Evolutionary conservation across 2,329 filamentous ascomycete genomes (phyloP).

Genomic region (Alternaria sp.): DNA sequence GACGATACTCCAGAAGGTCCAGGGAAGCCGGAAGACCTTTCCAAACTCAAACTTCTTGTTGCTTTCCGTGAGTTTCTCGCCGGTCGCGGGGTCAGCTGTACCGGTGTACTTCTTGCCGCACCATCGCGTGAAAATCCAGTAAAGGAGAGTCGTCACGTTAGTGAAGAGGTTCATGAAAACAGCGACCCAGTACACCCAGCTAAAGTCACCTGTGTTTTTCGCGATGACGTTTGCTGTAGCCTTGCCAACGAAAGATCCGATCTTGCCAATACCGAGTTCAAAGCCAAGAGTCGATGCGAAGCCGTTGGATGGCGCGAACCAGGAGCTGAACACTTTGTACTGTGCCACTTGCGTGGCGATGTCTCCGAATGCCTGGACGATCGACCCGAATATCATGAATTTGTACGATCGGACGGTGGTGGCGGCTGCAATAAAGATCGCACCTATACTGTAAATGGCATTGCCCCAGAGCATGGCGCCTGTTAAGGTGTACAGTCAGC

Average conservation of each 20-base stretch:
- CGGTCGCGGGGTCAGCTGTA: slow-evolving; percentile 64
- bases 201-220: slow-evolving; percentile 66
- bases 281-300: slow-evolving; percentile 70
- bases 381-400: slow-evolving; percentile 67
- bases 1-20: slow-evolving; percentile 67
- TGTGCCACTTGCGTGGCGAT: slow-evolving; percentile 71
- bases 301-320: slow-evolving; percentile 69
- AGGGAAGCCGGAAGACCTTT: slow-evolving; percentile 67
- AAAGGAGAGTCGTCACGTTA: slow-evolving; percentile 62
- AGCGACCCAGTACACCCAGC: slow-evolving; percentile 69
- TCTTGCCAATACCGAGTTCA: slow-evolving; percentile 68
- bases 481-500: slow-evolving; percentile 12
- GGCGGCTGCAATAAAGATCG: slow-evolving; percentile 67
- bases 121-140: slow-evolving; percentile 66
- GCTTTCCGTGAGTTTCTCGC: slow-evolving; percentile 67
- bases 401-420: slow-evolving; percentile 65
- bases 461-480: slow-evolving; percentile 69
- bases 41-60: slow-evolving; percentile 65
- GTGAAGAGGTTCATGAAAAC: slow-evolving; percentile 73
- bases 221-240: slow-evolving; percentile 68
- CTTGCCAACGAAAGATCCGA: slow-evolving; percentile 69
- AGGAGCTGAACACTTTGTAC: slow-evolving; percentile 72
- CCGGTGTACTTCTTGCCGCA: slow-evolving; percentile 59
- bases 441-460: slow-evolving; percentile 65
- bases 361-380: slow-evolving; percentile 68